Base-by-base conservation (phyloP, 768 basidiomycete genomes). In the Collybia nuda region DNA sequence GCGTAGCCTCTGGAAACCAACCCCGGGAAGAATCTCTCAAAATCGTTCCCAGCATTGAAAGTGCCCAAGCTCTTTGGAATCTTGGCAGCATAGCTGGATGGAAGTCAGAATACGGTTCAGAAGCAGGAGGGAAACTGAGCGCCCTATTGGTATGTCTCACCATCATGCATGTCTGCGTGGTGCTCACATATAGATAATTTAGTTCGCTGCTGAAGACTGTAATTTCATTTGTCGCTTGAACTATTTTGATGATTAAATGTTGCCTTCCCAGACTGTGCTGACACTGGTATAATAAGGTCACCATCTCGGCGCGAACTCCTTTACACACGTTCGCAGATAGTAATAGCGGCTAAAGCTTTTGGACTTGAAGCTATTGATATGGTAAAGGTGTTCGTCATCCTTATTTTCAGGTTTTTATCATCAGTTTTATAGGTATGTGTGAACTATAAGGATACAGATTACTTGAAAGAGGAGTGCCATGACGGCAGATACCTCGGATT, bases 121-220 rank as follows among this genome's bases (percentile, higher is more conserved):
- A 66, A 37, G 62, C 61, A 6, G 86, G 85, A 15, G 83, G 86
- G 11, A 59, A 63, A 24, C 60, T 95, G 45, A 75, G 69, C 43
- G 87, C 85, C 6, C 70, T 94, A 41, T 69, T 93, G 62, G 88
- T 87, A 62, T 49, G 86, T 70, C 6, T 40, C n/a, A n/a, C 2
- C 6, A 9, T 23, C 18, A 6, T 6, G 15, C 14, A 23, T 17
- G 39, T 37, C 15, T 45, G 3, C 23, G 28, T 26, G 12, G 11
- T 48, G 18, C 48, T 40, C 24, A 35, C 46, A 39, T 29, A 29
- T 43, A 2, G 7, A n/a, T 28, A 43, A n/a, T 22, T 1, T 57
- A 96, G 94, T 98, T 97, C 65, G 94, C 91, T 2, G 91, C 93
- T 18, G 94, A 98, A 72, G 94, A 98, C 60, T 96, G 92, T 93